These are phyloP conservation scores for Penicillium psychrosexuale DNA, from an alignment of 2,329 filamentous ascomycete genomes.

Conservation along the genomic window DNA sequence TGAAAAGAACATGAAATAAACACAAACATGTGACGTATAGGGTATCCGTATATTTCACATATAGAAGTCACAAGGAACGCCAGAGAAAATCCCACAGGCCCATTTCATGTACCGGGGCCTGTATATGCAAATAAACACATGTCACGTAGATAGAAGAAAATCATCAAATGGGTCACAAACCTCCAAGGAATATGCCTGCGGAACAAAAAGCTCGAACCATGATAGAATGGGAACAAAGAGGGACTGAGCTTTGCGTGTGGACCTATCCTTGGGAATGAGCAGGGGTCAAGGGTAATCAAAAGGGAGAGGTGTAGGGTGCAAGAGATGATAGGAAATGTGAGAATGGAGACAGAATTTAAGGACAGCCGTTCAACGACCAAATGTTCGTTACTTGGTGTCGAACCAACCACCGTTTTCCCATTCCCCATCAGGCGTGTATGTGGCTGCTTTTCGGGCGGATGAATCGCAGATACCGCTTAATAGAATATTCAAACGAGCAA, in stretches of 20 bases:
- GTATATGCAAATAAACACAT: slow-evolving; percentile 4
- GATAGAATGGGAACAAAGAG: too few relatives aligned
- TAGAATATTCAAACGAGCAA: slow-evolving; percentile 63
- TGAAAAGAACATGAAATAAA: neutral
- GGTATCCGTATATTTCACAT: slow-evolving; percentile 5
- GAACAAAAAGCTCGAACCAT: too few relatives aligned
- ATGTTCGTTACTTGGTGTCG: slow-evolving; percentile 24
- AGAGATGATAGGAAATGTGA: too few relatives aligned
- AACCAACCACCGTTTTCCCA: slow-evolving; percentile 95
- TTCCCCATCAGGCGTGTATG: slow-evolving; percentile 64
- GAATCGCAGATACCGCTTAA: slow-evolving; percentile 61
- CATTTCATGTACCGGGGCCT: slow-evolving; percentile 7
- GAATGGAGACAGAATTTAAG: neutral
- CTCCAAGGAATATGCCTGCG: neutral
- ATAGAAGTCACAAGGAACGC: slow-evolving; percentile 2
- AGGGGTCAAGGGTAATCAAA: neutral
- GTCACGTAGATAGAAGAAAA: neutral
- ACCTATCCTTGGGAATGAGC: neutral
- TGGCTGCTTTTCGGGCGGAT: slow-evolving; percentile 56
- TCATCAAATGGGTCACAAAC: neutral
- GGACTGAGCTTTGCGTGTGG: neutral
- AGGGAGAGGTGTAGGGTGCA: too few relatives aligned
- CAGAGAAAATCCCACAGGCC: neutral
- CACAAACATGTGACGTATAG: neutral
- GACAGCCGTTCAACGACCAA: neutral